Conservation (phyloP, 441 rosid genomes). For the Corymbia calophylla region DNA sequence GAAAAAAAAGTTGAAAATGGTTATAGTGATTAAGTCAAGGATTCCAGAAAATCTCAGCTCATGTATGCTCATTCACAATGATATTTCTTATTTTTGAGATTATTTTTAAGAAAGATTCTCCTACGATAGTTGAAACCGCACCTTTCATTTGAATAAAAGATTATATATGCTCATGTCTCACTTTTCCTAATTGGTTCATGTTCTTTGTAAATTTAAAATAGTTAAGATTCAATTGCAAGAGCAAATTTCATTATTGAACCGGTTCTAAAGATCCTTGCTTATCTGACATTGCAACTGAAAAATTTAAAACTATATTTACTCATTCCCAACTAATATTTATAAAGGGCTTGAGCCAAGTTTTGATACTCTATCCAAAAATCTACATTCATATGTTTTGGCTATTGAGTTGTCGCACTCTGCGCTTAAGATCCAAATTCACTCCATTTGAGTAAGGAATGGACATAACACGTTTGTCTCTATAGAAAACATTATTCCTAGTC, state of each 20-base stretch:
- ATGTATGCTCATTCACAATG: not conserved
- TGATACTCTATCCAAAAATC: fast-evolving
- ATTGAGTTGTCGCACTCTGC: not conserved
- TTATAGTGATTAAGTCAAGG: not conserved
- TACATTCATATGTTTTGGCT: not conserved
- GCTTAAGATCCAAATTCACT: not conserved
- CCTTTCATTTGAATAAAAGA: not conserved
- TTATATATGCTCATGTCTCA: not conserved
- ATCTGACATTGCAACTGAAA: not conserved
- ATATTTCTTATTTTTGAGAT: not conserved
- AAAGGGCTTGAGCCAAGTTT: not conserved
- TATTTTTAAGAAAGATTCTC: not conserved
- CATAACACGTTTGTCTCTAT: too few relatives aligned
- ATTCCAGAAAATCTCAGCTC: not conserved
- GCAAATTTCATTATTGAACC: not conserved
- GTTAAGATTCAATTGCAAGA: not conserved
- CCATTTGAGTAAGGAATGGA: not conserved
- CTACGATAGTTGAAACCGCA: not conserved
- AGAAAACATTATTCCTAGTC: too few relatives aligned
- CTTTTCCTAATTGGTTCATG: not conserved
- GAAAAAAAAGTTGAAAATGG: not conserved
- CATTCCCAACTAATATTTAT: not conserved
- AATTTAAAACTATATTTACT: not conserved
- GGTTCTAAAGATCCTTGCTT: not conserved
- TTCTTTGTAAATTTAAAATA: not conserved